phyloP scores from a whole-genome alignment of 2,329 filamentous ascomycete genomes.

The Ophiostoma fasciatum region DNA sequence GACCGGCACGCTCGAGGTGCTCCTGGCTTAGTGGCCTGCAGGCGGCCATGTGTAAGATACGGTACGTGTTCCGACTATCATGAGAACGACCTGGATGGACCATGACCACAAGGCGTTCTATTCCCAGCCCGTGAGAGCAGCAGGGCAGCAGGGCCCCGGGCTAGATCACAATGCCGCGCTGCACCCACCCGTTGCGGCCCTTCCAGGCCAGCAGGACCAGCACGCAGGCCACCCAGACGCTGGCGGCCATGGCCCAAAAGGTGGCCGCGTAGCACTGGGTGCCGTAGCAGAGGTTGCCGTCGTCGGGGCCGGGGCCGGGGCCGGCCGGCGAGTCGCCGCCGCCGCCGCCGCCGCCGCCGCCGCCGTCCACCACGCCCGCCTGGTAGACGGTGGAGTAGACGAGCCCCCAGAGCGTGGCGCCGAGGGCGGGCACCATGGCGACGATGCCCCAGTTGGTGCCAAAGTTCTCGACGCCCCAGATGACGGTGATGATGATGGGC shows the following conservation, averaged over 20 bases:
- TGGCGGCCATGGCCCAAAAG: constrained; percentile 75
- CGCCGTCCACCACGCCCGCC: constrained; percentile 32
- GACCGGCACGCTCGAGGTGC: constrained; percentile 22
- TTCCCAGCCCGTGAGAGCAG: no score
- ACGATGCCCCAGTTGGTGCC: constrained; percentile 96
- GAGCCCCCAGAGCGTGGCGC: constrained; percentile 78
- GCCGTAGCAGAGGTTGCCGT: constrained; percentile 62
- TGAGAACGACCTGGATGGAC: no score
- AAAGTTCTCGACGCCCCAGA: constrained; percentile 98
- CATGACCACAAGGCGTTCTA: no score
- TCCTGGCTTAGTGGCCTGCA: no score
- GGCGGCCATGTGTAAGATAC: no score
- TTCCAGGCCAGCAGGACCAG: constrained; percentile 72
- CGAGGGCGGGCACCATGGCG: constrained; percentile 76
- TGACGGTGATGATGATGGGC: constrained; percentile 87
- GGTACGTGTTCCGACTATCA: no score
- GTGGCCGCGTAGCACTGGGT: constrained; percentile 63
- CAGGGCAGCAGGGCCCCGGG: no score
- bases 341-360: constrained; percentile 17
- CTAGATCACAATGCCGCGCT: constrained; percentile 58
- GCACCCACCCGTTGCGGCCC: constrained; percentile 59
- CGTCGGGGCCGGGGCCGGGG: constrained; percentile 20
- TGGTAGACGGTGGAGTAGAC: constrained; percentile 79
- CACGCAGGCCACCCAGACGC: constrained; percentile 61
- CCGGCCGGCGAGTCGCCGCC: constrained; percentile 15